Percentiles rank a stretch among this genome's conserved stretches.
Conservation (phyloP, 2,329 filamentous ascomycete genomes). For the Coniochaeta pulveracea region DNA sequence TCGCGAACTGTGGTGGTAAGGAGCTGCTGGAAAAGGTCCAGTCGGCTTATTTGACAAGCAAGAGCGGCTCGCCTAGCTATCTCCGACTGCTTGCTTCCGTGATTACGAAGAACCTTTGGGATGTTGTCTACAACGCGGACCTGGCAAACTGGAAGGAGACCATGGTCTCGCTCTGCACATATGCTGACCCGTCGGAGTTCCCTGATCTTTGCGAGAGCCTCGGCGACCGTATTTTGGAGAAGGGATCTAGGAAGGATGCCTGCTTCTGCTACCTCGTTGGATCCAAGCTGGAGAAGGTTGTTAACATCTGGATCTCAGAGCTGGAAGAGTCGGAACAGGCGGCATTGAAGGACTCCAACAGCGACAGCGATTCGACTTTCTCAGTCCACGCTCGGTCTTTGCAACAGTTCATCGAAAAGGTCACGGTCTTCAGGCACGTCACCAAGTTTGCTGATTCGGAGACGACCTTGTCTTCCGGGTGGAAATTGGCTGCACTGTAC, state of each 20-base stretch:
- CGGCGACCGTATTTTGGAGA: conserved; percentile 78
- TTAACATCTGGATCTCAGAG: conserved; percentile 86
- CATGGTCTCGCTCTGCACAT: conserved; percentile 93
- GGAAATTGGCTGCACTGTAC: conserved; percentile 83
- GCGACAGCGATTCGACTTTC: conserved; percentile 67
- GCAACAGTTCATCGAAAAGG: conserved; percentile 91
- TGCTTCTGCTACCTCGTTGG: conserved; percentile 95
- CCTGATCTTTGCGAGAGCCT: conserved; percentile 90
- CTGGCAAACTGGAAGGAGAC: conserved; percentile 92
- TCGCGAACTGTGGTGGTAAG: conserved; percentile 92
- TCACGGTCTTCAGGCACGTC: conserved; percentile 89
- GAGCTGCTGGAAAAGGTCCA: conserved; percentile 92
- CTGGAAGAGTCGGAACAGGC: conserved; percentile 74
- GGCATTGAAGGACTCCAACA: conserved; percentile 54
- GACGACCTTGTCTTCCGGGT: conserved; percentile 58
- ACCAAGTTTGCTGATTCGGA: conserved; percentile 83
- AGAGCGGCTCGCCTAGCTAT: conserved; percentile 78
- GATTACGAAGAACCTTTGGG: conserved; percentile 94
- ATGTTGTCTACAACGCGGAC: conserved; percentile 93
- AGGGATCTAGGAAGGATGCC: conserved; percentile 72
- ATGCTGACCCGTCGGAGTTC: conserved; percentile 83
- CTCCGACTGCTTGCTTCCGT: conserved; percentile 82
- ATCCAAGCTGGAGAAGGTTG: conserved; percentile 94
- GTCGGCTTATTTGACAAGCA: conserved; percentile 76
- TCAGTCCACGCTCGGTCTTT: conserved; percentile 82